Evolutionary conservation across 345 rosid genomes (phyloP).

Genomic region (Acer negundo): DNA sequence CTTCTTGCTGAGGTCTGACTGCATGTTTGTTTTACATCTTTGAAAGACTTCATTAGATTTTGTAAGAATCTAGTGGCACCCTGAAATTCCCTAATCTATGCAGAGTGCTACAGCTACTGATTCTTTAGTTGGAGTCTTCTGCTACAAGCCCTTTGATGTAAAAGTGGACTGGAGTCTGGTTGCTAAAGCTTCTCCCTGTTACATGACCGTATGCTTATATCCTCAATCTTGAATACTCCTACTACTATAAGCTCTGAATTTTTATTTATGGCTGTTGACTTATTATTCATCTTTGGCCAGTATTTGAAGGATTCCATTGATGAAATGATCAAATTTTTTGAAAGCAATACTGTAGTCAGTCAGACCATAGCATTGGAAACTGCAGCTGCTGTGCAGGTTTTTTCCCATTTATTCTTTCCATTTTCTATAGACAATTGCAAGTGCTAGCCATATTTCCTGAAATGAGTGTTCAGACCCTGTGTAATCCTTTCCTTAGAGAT

Average conservation of each 20-base stretch:
- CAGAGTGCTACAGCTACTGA: constrained; percentile 85
- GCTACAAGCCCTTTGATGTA: constrained; percentile 92
- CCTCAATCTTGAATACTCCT: constrained; percentile 18
- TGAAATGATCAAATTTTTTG: constrained; percentile 79
- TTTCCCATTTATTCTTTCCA: constrained; percentile 18
- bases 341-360: constrained; percentile 76
- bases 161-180: constrained; percentile 97
- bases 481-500: background rate
- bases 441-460: constrained; percentile 17
- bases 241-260: background rate
- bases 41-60: constrained; percentile 16
- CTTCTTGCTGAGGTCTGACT: constrained; percentile 84
- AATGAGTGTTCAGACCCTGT: background rate
- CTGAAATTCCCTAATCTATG: constrained; percentile 31
- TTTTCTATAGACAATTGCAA: background rate
- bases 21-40: background rate
- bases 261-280: constrained; percentile 16
- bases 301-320: constrained; percentile 86
- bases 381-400: constrained; percentile 97
- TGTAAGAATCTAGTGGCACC: constrained; percentile 19
- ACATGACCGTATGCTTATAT: constrained; percentile 71
- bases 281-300: constrained; percentile 45
- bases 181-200: constrained; percentile 96
- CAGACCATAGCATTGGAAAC: constrained; percentile 93
- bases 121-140: constrained; percentile 79